Evolutionary conservation across 768 basidiomycete genomes (phyloP).

Genomic region (Suillus subaureus): DNA sequence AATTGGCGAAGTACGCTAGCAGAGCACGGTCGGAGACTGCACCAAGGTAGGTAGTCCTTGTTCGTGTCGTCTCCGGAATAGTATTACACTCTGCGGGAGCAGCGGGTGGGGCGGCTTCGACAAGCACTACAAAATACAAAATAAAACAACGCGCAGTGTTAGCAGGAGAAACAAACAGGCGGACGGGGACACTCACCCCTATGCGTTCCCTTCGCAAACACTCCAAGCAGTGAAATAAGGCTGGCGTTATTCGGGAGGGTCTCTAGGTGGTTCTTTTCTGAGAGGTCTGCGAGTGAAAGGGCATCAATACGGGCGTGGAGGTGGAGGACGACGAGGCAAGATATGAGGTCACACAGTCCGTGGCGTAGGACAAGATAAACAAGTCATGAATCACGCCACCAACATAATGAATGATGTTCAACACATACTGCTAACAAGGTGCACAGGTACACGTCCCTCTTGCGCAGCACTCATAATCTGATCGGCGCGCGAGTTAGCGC

Average conservation of each 20-base stretch:
- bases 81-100: neutral
- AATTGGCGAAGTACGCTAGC: slow-evolving; percentile 67
- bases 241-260: slow-evolving; percentile 63
- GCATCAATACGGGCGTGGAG: slow-evolving; percentile 8
- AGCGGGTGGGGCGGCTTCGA: slow-evolving; percentile 48
- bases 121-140: slow-evolving; percentile 45
- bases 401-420: neutral
- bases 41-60: slow-evolving; percentile 51
- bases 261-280: slow-evolving; percentile 82
- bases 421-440: slow-evolving; percentile 75
- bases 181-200: slow-evolving; percentile 49
- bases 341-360: neutral
- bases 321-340: neutral
- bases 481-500: slow-evolving; percentile 58
- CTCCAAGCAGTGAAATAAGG: slow-evolving; percentile 58
- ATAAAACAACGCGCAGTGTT: neutral
- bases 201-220: slow-evolving; percentile 74
- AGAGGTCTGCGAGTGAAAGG: slow-evolving; percentile 57
- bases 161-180: neutral
- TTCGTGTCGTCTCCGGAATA: neutral
- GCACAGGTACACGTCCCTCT: slow-evolving; percentile 71
- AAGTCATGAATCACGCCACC: neutral
- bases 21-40: slow-evolving; percentile 76
- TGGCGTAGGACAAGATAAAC: neutral
- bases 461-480: slow-evolving; percentile 76